Conservation (phyloP, 2,329 filamentous ascomycete species). For the Monilinia fructigena region DNA sequence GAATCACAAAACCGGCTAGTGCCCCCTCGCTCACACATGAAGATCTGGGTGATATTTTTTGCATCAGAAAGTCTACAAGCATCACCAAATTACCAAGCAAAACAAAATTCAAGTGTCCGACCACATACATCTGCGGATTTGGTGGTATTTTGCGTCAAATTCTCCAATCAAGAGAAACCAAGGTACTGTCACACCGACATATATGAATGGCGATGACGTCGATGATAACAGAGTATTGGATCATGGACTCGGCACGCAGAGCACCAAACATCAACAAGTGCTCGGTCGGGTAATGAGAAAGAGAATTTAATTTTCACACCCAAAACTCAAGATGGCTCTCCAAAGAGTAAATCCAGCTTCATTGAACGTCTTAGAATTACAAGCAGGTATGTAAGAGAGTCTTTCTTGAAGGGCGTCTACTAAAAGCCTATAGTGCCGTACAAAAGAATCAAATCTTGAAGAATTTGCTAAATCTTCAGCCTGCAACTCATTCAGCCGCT, state of each 20-base stretch:
- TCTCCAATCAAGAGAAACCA: not conserved
- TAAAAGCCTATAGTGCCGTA: constrained; percentile 28
- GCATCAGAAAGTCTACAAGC: not conserved
- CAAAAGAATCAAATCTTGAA: constrained; percentile 39
- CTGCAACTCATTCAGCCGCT: constrained; percentile 27
- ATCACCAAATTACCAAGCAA: not conserved
- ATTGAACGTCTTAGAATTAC: constrained; percentile 34
- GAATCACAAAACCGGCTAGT: not conserved
- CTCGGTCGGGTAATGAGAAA: constrained; percentile 12
- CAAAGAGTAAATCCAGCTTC: constrained; percentile 27
- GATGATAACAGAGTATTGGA: constrained; percentile 3
- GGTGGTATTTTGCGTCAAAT: constrained; percentile 4
- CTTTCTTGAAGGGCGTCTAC: not conserved
- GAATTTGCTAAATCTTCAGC: constrained; percentile 37
- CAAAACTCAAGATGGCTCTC: constrained; percentile 25
- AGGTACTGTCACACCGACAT: constrained; percentile 3
- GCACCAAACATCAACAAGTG: constrained; percentile 5
- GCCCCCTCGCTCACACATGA: not conserved
- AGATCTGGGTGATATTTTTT: constrained; percentile 4
- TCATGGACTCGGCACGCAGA: constrained; percentile 11
- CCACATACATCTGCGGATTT: constrained; percentile 10
- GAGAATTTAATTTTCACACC: constrained; percentile 23
- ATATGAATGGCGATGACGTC: constrained; percentile 6
- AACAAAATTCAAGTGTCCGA: not conserved
- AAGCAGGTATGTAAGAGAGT: constrained; percentile 30